Base-by-base conservation (phyloP, 768 basidiomycete genomes). In the Rhizopogon vesiculosus region DNA sequence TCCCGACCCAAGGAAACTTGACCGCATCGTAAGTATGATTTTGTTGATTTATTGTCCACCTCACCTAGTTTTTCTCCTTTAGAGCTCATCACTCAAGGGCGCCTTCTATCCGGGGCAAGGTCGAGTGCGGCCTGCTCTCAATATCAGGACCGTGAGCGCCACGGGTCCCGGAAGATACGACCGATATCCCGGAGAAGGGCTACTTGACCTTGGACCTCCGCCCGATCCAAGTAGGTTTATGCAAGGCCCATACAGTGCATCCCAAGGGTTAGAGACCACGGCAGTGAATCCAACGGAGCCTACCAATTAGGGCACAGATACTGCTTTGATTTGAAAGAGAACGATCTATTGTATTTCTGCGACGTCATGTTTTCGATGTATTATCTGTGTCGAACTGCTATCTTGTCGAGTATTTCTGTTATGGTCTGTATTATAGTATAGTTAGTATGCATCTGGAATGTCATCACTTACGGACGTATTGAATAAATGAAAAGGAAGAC, bases 101-200 rank as follows among this genome's bases (percentile, higher is more conserved):
- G 50, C 53, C 12, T 56, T 60, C 18, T 16, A 43, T 42, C 45
- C 55, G 18, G 58, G 43, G 15, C 33, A 42, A 41, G 41, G 18
- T 31, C 56, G 53, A 31, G 31, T 45, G 42, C 48, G 48, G 38
- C 40, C 59, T 29, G 25, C 22, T 13, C 46, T 16, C 6, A 42
- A 51, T 31, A 19, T 51, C 31, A 35, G 50, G 42, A 49, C 60
- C 6, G 55, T 64, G 16, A 66, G 61, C 22, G 51, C 54, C 55
- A 52, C 29, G 12, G 46, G 8, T 10, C 42, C 54, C 3, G 28
- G 42, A 1, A 51, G 44, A 15, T 15, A 29, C 10, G 39, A 41
- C 25, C 44, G 6, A 2, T 64, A 56, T 53, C 41, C 62, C 0
- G 67, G 66, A 19, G 62, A 66, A 48, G 44, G 53, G 9, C 18